Conservation (phyloP, 768 basidiomycete species). For the Trametes elegans region DNA sequence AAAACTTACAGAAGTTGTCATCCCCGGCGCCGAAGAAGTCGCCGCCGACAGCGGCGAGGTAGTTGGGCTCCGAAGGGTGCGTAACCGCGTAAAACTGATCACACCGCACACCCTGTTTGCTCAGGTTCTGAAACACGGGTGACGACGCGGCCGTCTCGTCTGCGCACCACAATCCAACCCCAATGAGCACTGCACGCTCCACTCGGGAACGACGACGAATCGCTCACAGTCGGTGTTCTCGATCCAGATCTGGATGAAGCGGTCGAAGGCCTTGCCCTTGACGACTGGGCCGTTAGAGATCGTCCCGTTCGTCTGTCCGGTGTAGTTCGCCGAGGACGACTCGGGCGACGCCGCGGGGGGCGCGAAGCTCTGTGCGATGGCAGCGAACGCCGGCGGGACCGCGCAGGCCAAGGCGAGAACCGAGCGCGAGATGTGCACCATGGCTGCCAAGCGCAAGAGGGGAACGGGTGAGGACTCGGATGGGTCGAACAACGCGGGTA, state of each 20-base stretch:
- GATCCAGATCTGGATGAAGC: slow-evolving; percentile 56
- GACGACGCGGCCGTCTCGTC: slow-evolving; percentile 25
- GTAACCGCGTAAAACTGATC: slow-evolving; percentile 47
- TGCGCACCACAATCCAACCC: too few relatives aligned
- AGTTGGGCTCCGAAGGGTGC: slow-evolving; percentile 66
- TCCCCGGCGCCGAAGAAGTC: slow-evolving; percentile 50
- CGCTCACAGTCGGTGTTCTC: slow-evolving; percentile 60
- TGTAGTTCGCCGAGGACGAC: slow-evolving; percentile 36
- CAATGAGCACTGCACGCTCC: too few relatives aligned
- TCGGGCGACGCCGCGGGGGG: slow-evolving; percentile 30
- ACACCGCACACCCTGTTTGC: slow-evolving; percentile 46
- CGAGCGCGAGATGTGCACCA: slow-evolving; percentile 1
- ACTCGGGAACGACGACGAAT: too few relatives aligned
- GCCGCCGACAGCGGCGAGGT: slow-evolving; percentile 47
- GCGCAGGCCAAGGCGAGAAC: slow-evolving; percentile 5
- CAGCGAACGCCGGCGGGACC: slow-evolving; percentile 21
- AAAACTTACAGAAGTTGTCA: slow-evolving; percentile 36
- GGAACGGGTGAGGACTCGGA: neutral
- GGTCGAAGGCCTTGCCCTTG: slow-evolving; percentile 42
- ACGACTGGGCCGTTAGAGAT: slow-evolving; percentile 39
- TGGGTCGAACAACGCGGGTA: neutral
- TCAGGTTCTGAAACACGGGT: slow-evolving; percentile 37
- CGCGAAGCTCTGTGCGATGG: slow-evolving; percentile 30
- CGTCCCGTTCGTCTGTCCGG: slow-evolving; percentile 42
- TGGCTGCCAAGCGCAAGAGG: neutral